Conservation (phyloP, 805 yeast genomes). For the Osmozyma mogii region DNA sequence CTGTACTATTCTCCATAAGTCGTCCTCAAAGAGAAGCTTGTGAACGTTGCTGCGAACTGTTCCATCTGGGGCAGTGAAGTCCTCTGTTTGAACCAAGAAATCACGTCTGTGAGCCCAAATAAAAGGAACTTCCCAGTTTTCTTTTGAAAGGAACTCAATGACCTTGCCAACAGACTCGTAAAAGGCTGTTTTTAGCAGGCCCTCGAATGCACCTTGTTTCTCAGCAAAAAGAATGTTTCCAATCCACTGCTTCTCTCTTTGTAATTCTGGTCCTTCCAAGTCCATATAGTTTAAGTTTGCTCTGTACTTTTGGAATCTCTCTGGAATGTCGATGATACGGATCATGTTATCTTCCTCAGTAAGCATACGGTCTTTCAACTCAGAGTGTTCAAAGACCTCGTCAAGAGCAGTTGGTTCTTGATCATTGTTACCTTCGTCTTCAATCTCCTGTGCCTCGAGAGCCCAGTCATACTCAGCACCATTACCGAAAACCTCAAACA, state of each 20-base stretch:
- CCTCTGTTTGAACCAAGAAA: slow-evolving; percentile 56
- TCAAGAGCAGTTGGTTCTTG: slow-evolving; percentile 56
- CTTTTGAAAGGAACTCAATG: slow-evolving; percentile 65
- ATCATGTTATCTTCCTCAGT: slow-evolving; percentile 89
- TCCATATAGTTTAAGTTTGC: slow-evolving; percentile 59
- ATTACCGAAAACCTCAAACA: slow-evolving; percentile 93
- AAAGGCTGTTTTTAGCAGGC: slow-evolving; percentile 43
- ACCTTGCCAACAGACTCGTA: slow-evolving; percentile 62
- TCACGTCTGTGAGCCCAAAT: slow-evolving; percentile 95
- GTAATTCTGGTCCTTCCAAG: slow-evolving; percentile 60
- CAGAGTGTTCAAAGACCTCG: slow-evolving; percentile 92
- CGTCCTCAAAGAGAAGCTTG: slow-evolving; percentile 65
- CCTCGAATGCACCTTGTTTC: slow-evolving; percentile 39
- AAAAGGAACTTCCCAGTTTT: slow-evolving; percentile 85
- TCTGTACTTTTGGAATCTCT: slow-evolving; percentile 78
- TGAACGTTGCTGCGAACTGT: slow-evolving; percentile 29
- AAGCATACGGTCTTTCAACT: slow-evolving; percentile 80
- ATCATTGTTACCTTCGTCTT: slow-evolving; percentile 47
- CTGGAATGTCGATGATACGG: slow-evolving; percentile 81
- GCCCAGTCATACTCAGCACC: slow-evolving; percentile 99
- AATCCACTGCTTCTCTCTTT: slow-evolving; percentile 74
- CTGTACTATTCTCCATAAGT: slow-evolving; percentile 84
- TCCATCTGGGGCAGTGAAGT: slow-evolving; percentile 33
- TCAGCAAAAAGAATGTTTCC: slow-evolving; percentile 53
- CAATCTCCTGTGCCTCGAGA: slow-evolving; percentile 73